These are phyloP conservation scores for Aspergillus diversus DNA, from an alignment of 495 filamentous ascomycete species.

Conservation along the genomic window DNA sequence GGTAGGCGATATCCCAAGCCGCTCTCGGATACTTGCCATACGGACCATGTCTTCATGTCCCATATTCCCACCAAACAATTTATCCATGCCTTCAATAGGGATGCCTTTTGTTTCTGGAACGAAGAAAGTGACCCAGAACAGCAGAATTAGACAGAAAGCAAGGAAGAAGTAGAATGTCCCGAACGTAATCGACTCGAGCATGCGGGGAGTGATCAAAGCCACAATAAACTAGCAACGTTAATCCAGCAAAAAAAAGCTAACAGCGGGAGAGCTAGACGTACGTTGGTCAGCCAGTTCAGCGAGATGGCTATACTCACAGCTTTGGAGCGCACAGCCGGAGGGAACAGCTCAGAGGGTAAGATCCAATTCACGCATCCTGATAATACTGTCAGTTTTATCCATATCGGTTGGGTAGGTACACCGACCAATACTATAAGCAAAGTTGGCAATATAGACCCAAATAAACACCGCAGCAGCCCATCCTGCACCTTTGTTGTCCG, in stretches of 20 bases:
- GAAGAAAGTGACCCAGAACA: conserved; percentile 52
- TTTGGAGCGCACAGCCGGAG: conserved; percentile 40
- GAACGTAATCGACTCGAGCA: conserved; percentile 44
- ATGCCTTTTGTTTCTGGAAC: conserved; percentile 62
- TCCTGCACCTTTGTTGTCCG: conserved; percentile 33
- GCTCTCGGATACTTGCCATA: conserved; percentile 37
- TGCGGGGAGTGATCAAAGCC: conserved; percentile 44
- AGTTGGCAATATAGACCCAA: conserved; percentile 47
- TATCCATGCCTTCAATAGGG: conserved; percentile 57
- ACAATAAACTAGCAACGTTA: conserved; percentile 33
- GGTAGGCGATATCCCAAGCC: conserved; percentile 18
- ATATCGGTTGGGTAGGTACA: too few relatives aligned
- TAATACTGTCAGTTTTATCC: too few relatives aligned
- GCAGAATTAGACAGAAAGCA: conserved; percentile 50
- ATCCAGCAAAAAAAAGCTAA: too few relatives aligned
- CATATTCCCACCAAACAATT: conserved; percentile 47
- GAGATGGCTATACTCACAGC: conserved; percentile 44
- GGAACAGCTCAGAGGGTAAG: conserved; percentile 48
- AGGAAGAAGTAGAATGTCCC: conserved; percentile 52
- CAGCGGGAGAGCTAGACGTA: too few relatives aligned
- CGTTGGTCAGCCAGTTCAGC: conserved; percentile 50
- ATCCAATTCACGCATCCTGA: conserved; percentile 45
- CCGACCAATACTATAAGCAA: conserved; percentile 39
- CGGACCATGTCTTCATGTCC: conserved; percentile 28
- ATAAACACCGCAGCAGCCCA: conserved; percentile 50